Evolutionary conservation across 352 stramenopile species (phyloP).

Genomic region (Globisporangium paddicum): DNA sequence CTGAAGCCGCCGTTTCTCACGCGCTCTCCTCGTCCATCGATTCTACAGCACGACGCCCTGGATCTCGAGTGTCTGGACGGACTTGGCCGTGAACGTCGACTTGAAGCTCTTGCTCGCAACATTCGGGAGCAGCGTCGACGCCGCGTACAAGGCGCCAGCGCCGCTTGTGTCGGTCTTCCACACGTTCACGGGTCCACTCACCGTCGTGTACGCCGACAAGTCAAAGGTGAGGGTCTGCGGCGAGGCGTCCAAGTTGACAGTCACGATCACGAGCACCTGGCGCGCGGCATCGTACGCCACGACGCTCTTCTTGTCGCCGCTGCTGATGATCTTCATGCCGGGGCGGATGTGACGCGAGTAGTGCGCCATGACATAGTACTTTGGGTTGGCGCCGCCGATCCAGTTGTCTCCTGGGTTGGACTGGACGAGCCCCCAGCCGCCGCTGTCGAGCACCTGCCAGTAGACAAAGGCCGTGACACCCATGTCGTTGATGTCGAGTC

Average conservation of each 20-base stretch:
- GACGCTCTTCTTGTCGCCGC: constrained; percentile 34
- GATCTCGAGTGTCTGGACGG: constrained; percentile 46
- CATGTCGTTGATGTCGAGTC: constrained; percentile 54
- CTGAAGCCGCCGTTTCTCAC: too few relatives aligned
- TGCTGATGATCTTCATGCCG: constrained; percentile 44
- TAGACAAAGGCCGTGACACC: constrained; percentile 57
- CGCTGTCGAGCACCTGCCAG: constrained; percentile 52
- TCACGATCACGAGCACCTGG: constrained; percentile 38
- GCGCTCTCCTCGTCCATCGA: too few relatives aligned
- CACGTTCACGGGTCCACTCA: constrained; percentile 20
- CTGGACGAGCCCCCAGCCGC: constrained; percentile 49
- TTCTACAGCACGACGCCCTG: constrained; percentile 17
- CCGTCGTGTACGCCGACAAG: constrained; percentile 25
- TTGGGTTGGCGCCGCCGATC: constrained; percentile 34
- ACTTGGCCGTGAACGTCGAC: constrained; percentile 9
- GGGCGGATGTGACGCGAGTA: constrained; percentile 61
- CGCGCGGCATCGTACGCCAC: constrained; percentile 32
- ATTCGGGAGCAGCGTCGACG: constrained; percentile 16
- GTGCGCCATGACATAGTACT: constrained; percentile 54
- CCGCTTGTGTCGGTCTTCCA: constrained; percentile 53
- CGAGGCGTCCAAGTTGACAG: constrained; percentile 30
- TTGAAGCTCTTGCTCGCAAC: constrained; percentile 20
- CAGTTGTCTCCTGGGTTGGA: constrained; percentile 30
- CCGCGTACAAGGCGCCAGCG: constrained; percentile 23
- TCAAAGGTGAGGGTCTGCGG: constrained; percentile 34